Conservation (phyloP, 1,284 basidiomycete species). For the Vanrija humicola region DNA sequence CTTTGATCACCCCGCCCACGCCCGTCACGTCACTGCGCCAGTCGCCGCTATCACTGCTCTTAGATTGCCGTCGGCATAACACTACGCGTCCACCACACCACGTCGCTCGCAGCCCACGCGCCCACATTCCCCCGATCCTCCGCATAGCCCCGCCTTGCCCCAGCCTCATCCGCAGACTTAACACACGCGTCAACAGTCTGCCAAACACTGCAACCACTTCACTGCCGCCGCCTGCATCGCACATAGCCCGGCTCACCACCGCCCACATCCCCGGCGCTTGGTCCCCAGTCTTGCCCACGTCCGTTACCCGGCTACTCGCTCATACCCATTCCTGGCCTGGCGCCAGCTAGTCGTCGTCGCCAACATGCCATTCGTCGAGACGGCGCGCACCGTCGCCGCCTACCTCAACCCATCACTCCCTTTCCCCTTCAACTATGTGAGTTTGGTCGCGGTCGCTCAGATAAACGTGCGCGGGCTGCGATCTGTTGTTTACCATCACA, state of each 20-base stretch:
- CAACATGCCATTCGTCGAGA: constrained; percentile 2
- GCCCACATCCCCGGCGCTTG: background rate
- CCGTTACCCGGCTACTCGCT: background rate
- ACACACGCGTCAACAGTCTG: too few relatives aligned
- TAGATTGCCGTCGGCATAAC: background rate
- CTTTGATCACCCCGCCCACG: background rate
- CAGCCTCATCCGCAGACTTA: too few relatives aligned
- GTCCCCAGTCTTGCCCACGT: background rate
- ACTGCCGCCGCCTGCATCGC: background rate
- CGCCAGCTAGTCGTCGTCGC: background rate
- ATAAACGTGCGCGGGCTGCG: background rate
- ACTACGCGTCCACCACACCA: too few relatives aligned
- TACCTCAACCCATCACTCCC: constrained; percentile 12
- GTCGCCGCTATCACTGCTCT: background rate
- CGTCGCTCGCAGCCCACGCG: too few relatives aligned
- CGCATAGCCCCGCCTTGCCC: too few relatives aligned
- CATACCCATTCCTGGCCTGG: background rate
- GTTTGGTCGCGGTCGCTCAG: background rate
- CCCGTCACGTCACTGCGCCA: background rate
- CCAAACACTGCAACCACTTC: too few relatives aligned
- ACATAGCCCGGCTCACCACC: background rate
- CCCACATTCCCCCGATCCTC: too few relatives aligned
- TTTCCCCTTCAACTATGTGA: constrained; percentile 14
- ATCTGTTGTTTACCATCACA: background rate
- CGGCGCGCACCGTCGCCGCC: constrained; percentile 1